phyloP scores from a whole-genome alignment of 192 early-diverging fungal species.

The Coemansia sp. region DNA sequence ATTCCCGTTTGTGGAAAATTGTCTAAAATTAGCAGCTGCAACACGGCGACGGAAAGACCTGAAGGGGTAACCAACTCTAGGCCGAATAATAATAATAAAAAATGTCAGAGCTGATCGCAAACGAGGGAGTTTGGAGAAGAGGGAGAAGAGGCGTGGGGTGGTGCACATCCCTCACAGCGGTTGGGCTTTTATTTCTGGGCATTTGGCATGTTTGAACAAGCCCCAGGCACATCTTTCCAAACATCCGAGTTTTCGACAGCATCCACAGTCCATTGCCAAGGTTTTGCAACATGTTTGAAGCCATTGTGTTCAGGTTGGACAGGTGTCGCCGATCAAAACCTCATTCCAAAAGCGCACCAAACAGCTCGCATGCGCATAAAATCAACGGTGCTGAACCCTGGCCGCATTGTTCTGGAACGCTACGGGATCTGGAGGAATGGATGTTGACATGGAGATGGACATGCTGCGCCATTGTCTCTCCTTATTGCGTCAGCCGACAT shows the following conservation, averaged over 20 bases:
- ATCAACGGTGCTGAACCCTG: neutral
- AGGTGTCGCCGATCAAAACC: neutral
- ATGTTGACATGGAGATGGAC: no score
- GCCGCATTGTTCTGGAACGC: neutral
- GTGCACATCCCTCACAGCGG: neutral
- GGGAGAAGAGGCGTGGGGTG: neutral
- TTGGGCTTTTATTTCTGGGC: no score
- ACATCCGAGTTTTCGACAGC: neutral
- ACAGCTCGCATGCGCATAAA: neutral
- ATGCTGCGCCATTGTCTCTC: no score
- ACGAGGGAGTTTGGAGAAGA: neutral
- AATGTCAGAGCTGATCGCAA: neutral
- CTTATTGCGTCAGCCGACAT: no score
- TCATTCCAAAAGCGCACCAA: neutral
- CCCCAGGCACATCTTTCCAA: no score
- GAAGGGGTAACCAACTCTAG: no score
- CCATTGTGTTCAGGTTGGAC: neutral
- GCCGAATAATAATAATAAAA: no score
- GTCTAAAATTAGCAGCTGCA: conserved; percentile 6
- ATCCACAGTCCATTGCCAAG: neutral
- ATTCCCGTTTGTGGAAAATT: neutral
- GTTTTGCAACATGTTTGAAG: neutral
- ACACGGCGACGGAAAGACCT: no score
- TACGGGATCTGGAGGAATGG: neutral
- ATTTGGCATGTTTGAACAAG: no score